These are phyloP conservation scores for Leucaena leucocephala DNA, from an alignment of 306 rosid genomes.

Conservation along the genomic window DNA sequence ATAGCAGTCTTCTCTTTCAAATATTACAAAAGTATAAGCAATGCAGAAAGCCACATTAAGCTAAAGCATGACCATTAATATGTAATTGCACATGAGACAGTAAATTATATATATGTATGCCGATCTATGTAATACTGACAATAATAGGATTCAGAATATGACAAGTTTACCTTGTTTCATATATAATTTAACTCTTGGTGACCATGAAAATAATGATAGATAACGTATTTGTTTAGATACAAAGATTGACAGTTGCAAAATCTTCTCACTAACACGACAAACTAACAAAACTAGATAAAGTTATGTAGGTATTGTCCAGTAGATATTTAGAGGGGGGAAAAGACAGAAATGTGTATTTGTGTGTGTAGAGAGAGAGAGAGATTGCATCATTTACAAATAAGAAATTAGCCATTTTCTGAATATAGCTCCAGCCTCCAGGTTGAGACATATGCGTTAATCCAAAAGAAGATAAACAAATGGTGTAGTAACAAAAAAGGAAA, in stretches of 20 bases:
- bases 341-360: too few species aligned
- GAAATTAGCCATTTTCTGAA: background rate
- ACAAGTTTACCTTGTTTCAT: slow-evolving; percentile 22
- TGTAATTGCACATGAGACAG: background rate
- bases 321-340: too few species aligned
- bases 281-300: slow-evolving; percentile 8
- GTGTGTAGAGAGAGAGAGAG: background rate
- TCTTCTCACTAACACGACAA: slow-evolving; percentile 4
- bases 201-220: slow-evolving; percentile 5
- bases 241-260: background rate
- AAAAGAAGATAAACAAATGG: background rate
- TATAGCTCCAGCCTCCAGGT: background rate
- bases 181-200: slow-evolving; percentile 2
- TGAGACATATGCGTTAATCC: background rate
- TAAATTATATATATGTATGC: background rate
- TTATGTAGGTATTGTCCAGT: background rate
- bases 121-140: background rate
- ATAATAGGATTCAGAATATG: slow-evolving; percentile 22
- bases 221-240: background rate
- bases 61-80: background rate
- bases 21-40: slow-evolving; percentile 19
- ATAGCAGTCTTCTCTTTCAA: slow-evolving; percentile 24
- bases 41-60: background rate
- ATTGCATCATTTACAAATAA: background rate
- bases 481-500: background rate